A percentile compares a stretch with the other conserved stretches of the same genome.
These are phyloP conservation scores for Phialophora verrucosa DNA, from an alignment of 2,329 filamentous ascomycete species.

Conservation along the genomic window DNA sequence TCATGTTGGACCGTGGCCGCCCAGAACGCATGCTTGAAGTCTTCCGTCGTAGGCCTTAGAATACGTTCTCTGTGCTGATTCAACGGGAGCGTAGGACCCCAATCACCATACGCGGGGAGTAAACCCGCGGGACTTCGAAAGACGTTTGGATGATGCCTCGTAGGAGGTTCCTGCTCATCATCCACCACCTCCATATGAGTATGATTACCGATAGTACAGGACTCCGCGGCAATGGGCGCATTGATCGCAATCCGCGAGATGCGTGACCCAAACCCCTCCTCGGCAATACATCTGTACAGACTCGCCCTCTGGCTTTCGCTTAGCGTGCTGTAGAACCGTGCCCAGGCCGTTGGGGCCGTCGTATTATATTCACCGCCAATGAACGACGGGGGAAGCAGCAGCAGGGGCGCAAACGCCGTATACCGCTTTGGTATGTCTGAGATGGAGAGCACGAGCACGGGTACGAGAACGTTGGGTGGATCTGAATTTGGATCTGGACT, in stretches of 20 bases:
- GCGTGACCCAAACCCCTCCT: slow-evolving; percentile 45
- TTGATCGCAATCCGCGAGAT: slow-evolving; percentile 65
- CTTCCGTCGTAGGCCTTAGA: slow-evolving; percentile 48
- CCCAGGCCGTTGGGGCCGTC: slow-evolving; percentile 50
- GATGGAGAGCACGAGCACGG: background rate
- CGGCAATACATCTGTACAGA: slow-evolving; percentile 52
- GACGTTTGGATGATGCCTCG: slow-evolving; percentile 64
- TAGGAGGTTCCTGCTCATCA: too few relatives aligned
- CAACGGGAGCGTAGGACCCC: slow-evolving; percentile 59
- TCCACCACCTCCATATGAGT: background rate
- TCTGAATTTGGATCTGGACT: background rate
- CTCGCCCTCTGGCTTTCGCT: slow-evolving; percentile 41
- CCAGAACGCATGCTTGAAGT: slow-evolving; percentile 77
- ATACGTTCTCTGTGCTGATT: slow-evolving; percentile 25
- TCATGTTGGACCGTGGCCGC: slow-evolving; percentile 75
- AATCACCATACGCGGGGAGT: slow-evolving; percentile 73
- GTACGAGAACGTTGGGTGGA: background rate
- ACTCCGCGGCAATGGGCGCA: slow-evolving; percentile 55
- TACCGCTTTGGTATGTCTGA: slow-evolving; percentile 52
- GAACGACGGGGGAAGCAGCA: slow-evolving; percentile 56
- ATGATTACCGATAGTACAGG: too few relatives aligned
- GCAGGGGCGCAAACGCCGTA: slow-evolving; percentile 62
- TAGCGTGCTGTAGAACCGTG: slow-evolving; percentile 42
- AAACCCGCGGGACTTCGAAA: slow-evolving; percentile 75
- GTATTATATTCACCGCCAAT: slow-evolving; percentile 40